Evolutionary conservation across 2,329 filamentous ascomycete genomes (phyloP), one percentile per base, ranked within the genome.

Genomic region (Trichoderma guizhouense): DNA sequence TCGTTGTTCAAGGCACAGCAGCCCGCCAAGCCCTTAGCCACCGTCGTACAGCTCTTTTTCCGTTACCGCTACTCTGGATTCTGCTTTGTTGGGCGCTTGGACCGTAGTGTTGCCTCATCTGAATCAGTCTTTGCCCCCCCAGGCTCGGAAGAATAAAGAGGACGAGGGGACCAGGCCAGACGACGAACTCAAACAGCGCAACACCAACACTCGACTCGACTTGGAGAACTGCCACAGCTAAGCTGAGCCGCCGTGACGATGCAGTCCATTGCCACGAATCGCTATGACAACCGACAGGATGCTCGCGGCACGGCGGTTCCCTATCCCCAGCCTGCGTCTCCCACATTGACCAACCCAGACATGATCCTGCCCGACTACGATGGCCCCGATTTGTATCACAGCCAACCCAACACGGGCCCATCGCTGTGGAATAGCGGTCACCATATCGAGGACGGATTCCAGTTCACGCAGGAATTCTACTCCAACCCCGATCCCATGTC

Each of bases 301-400:
- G 76, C 74, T 71, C 75, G 65, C 71, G 76, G 73, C 71, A 74
- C 77, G 61, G 74, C 75, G 43, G 73, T 80, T 74, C 79, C 81
- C 43, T 86, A 87, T 76, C 79, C 85, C 58, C 82, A 86, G 72
- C 90, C 92, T 74, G 90, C 89, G 14, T 97, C 93, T 72, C 95
- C 95, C 61, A 97, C 95, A 3, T 85, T 98, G 77, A 97, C 94
- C 71, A 97, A 97, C 81, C 94, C 94, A 67, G 95, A 97, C 80
- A 95, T 97, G 93, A 97, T 98, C 77, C 84, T 98, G 67, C 95
- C 95, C 73, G 90, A 92, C 79, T 90, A 91, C 78, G 88, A 90
- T 75, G 86, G 86, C 80, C 79, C 87, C 79, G 82, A 87, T 78
- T 84, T 86, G 79, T 83, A 86, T 78, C 82, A 88, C 79, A 78